Conservation (phyloP, 2,329 filamentous ascomycete species). For the Diplodia seriata region DNA sequence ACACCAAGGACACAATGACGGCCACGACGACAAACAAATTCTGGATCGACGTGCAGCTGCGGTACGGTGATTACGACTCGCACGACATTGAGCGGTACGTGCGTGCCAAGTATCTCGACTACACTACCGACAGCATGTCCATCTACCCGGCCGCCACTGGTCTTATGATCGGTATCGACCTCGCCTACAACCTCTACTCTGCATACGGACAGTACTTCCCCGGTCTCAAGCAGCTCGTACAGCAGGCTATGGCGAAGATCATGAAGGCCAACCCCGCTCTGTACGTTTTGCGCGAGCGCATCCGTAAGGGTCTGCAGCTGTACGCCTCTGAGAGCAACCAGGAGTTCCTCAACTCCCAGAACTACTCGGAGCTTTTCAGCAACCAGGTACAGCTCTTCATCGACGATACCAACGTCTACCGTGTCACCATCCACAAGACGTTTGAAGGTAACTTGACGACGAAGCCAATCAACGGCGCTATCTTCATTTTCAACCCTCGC, state of each 20-base stretch:
- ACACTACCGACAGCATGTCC: slow-evolving; percentile 98
- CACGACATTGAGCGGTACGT: slow-evolving; percentile 99
- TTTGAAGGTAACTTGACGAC: slow-evolving; percentile 99
- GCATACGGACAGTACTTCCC: slow-evolving; percentile 99
- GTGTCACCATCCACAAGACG: slow-evolving; percentile 99
- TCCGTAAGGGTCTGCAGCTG: slow-evolving; percentile 95
- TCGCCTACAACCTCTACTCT: slow-evolving; percentile 98
- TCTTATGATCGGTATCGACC: slow-evolving; percentile 95
- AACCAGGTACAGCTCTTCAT: slow-evolving; percentile 99
- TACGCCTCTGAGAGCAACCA: slow-evolving; percentile 99
- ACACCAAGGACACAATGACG: slow-evolving; percentile 95
- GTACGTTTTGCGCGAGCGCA: slow-evolving; percentile 96
- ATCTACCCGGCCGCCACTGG: slow-evolving; percentile 97
- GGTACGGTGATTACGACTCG: slow-evolving; percentile 98
- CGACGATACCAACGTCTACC: slow-evolving; percentile 98
- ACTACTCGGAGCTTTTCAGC: slow-evolving; percentile 98
- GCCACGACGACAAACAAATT: slow-evolving; percentile 97
- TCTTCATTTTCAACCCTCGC: slow-evolving; percentile 99
- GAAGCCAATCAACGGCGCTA: slow-evolving; percentile 98
- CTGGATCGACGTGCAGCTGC: slow-evolving; percentile 95
- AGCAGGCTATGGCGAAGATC: slow-evolving; percentile 99
- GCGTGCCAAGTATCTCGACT: slow-evolving; percentile 96
- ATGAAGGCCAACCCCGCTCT: slow-evolving; percentile 99
- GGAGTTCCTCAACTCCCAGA: slow-evolving; percentile 98
- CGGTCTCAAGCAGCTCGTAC: slow-evolving; percentile 90